Evolutionary conservation across 2,329 filamentous ascomycete genomes (phyloP).

Genomic region (Cladosporium velox): DNA sequence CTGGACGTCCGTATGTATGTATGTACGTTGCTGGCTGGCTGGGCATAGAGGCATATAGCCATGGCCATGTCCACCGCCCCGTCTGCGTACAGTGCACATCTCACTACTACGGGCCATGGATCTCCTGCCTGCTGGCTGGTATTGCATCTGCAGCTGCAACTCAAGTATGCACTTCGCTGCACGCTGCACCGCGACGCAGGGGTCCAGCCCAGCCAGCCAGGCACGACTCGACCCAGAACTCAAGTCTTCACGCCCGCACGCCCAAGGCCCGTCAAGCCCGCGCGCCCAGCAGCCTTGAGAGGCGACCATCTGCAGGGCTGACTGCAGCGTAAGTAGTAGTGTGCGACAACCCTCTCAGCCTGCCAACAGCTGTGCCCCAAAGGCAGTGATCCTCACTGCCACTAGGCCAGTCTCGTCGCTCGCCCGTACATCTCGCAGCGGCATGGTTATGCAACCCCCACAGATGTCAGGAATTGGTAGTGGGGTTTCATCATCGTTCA

Average conservation of each 20-base stretch:
- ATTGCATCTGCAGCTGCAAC: slow-evolving; percentile 3
- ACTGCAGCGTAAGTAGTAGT: slow-evolving; percentile 15
- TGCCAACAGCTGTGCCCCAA: slow-evolving; percentile 10
- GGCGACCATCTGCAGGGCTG: slow-evolving; percentile 19
- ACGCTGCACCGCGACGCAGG: slow-evolving; percentile 8
- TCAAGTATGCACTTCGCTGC: background rate
- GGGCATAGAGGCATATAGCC: background rate
- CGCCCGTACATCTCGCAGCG: slow-evolving; percentile 2
- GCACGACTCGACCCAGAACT: slow-evolving; percentile 18
- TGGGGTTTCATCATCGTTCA: slow-evolving; percentile 14
- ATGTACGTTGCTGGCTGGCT: background rate
- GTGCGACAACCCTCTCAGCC: slow-evolving; percentile 8
- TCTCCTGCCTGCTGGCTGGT: background rate
- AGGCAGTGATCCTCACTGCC: slow-evolving; percentile 1
- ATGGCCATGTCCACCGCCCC: background rate
- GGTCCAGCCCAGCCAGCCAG: slow-evolving; percentile 16
- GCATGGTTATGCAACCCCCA: slow-evolving; percentile 19
- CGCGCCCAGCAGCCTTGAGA: slow-evolving; percentile 19
- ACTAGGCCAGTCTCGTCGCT: slow-evolving; percentile 8
- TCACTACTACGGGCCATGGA: background rate
- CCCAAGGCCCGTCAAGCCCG: slow-evolving; percentile 13
- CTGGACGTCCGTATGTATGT: background rate
- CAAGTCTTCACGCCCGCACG: slow-evolving; percentile 18
- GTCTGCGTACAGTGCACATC: background rate
- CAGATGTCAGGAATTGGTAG: slow-evolving; percentile 14